These are phyloP conservation scores for Panicum hallii DNA, from an alignment of 202 grass and related monocot genomes.

Conservation along the genomic window DNA sequence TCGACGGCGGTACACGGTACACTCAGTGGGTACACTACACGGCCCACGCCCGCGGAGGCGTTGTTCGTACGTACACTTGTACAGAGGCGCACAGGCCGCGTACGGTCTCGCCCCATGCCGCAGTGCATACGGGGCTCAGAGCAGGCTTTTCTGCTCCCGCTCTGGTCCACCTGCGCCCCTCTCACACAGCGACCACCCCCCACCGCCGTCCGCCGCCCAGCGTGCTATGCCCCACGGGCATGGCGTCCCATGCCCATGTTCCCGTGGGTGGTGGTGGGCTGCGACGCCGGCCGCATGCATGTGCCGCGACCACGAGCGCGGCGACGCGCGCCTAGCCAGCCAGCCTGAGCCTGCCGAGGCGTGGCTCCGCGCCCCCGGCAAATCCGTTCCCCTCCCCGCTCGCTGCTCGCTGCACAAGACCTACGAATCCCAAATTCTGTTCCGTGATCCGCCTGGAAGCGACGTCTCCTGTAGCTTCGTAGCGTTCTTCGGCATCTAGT, in stretches of 20 bases:
- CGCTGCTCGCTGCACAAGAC: neutral
- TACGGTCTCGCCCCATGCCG: neutral
- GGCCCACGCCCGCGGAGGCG: too few relatives aligned
- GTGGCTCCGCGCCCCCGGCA: neutral
- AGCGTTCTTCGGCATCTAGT: neutral
- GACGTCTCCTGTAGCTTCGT: constrained; percentile 10
- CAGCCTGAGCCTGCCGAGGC: neutral
- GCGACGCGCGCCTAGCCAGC: neutral
- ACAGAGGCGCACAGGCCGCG: neutral
- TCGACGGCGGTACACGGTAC: too few relatives aligned
- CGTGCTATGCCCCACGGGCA: neutral
- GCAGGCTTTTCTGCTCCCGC: neutral
- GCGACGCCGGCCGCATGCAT: neutral
- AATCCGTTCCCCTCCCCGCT: neutral
- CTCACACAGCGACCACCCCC: too few relatives aligned
- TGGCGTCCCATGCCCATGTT: neutral
- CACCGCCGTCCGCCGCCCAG: neutral
- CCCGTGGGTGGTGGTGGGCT: neutral
- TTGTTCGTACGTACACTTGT: too few relatives aligned
- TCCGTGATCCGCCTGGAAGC: neutral
- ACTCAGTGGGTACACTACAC: too few relatives aligned
- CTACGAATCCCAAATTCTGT: too few relatives aligned
- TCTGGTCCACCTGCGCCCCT: neutral
- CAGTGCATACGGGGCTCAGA: neutral
- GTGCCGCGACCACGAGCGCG: neutral